phyloP scores from a whole-genome alignment of 2,329 filamentous ascomycete genomes.

The Phyllosticta capitalensis region DNA sequence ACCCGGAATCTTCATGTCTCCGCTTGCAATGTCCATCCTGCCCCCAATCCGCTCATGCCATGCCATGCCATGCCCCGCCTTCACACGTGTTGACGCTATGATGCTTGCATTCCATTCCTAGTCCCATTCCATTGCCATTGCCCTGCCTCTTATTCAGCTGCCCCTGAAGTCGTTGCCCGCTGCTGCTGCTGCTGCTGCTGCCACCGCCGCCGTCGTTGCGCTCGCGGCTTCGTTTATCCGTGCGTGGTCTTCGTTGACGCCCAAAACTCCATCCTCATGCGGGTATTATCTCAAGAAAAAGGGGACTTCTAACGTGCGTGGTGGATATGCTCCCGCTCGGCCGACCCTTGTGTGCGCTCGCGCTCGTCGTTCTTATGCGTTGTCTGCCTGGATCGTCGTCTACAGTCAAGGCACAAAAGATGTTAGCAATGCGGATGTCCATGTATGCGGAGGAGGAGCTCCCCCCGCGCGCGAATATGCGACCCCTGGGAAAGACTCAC shows the following conservation, averaged over 20 bases:
- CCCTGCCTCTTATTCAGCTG: background rate
- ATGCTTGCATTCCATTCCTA: background rate
- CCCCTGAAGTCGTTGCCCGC: background rate
- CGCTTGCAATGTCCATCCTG: background rate
- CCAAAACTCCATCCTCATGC: background rate
- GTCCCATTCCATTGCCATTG: background rate
- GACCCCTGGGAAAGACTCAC: slow-evolving; percentile 40
- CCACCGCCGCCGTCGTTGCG: background rate
- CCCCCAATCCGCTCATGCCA: background rate
- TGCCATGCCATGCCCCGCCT: background rate
- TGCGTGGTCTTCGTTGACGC: background rate
- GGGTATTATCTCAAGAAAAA: background rate
- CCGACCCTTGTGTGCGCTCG: background rate
- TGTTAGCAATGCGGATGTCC: background rate
- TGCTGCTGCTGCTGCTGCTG: background rate
- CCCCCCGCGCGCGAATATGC: background rate
- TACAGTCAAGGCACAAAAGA: background rate
- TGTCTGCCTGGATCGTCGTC: slow-evolving; percentile 11
- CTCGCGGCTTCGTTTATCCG: background rate
- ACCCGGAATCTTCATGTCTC: background rate
- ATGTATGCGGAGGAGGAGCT: background rate
- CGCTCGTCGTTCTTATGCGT: background rate
- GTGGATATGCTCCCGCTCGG: background rate
- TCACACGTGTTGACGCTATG: background rate
- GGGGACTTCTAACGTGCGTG: background rate